Evolutionary conservation across 225 moss, liverwort and hornwort genomes (phyloP).

Genomic region (Physcomitrellopsis africana): DNA sequence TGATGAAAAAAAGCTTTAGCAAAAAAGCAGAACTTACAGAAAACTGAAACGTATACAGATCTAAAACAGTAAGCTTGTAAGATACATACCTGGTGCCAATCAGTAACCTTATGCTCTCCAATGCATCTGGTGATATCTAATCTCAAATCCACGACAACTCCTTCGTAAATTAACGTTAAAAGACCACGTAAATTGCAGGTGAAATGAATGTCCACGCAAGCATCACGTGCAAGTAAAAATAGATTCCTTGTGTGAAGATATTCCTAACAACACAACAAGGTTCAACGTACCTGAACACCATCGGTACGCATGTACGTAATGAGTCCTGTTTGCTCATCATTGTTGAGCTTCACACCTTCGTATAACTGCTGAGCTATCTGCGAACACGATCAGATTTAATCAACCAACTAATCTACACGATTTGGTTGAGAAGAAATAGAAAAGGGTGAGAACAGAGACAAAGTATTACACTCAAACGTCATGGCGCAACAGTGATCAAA

Average conservation of each 20-base stretch:
- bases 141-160: conserved; percentile 28
- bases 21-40: not conserved
- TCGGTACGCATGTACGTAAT: conserved; percentile 99
- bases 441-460: too few species aligned
- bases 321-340: conserved; percentile 85
- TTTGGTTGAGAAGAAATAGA: not conserved
- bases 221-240: not conserved
- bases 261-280: not conserved
- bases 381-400: conserved; percentile 24
- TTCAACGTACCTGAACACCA: conserved; percentile 77
- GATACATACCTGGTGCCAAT: conserved; percentile 57
- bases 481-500: too few species aligned
- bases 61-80: not conserved
- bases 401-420: conserved; percentile 16
- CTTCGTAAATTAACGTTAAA: conserved; percentile 18
- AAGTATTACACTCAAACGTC: too few species aligned
- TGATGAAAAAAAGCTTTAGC: not conserved
- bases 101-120: conserved; percentile 71
- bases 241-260: not conserved
- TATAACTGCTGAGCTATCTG: conserved; percentile 94
- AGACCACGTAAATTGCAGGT: conserved; percentile 2
- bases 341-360: conserved; percentile 86
- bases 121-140: conserved; percentile 82
- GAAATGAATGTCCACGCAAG: not conserved
- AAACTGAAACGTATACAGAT: not conserved